Percentiles rank a stretch among this genome's conserved stretches.
These are phyloP conservation scores for Tolypocladium cylindrosporum DNA, from an alignment of 2,329 filamentous ascomycete genomes.

Conservation along the genomic window DNA sequence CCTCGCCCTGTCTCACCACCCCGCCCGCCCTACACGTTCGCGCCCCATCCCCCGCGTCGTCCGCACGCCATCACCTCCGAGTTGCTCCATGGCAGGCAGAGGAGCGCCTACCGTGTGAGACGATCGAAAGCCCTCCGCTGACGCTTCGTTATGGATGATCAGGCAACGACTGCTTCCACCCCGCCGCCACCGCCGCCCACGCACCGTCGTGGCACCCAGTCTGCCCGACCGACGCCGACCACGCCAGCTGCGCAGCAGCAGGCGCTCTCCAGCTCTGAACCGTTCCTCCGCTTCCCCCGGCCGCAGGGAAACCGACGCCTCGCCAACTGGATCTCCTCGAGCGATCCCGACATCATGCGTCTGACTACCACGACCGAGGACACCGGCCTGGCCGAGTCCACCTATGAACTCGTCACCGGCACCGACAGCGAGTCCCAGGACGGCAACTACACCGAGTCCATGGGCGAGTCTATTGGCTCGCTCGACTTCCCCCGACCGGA, in stretches of 20 bases:
- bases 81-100: neutral
- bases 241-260: conserved; percentile 7
- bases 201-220: conserved; percentile 17
- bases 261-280: conserved; percentile 31
- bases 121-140: conserved; percentile 11
- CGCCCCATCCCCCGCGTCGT: neutral
- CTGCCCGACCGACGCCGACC: conserved; percentile 11
- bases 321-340: conserved; percentile 50
- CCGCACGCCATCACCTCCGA: neutral
- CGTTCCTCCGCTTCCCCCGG: conserved; percentile 44
- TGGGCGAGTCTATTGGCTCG: conserved; percentile 39
- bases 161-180: conserved; percentile 19
- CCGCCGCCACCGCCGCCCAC: conserved; percentile 16
- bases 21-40: neutral
- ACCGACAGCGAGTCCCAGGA: conserved; percentile 45
- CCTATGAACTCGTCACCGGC: conserved; percentile 45
- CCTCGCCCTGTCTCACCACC: conserved; percentile 5
- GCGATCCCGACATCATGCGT: conserved; percentile 47
- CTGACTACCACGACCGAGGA: conserved; percentile 33
- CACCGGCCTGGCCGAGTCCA: conserved; percentile 43
- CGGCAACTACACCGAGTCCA: conserved; percentile 34
- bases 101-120: conserved; percentile 13
- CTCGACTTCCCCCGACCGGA: conserved; percentile 38
- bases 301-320: conserved; percentile 45
- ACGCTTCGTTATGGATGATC: conserved; percentile 43